Evolutionary conservation across 1,284 basidiomycete species (phyloP), one percentile per base, ranked within the genome.

Genomic region (Moesziomyces antarcticus): DNA sequence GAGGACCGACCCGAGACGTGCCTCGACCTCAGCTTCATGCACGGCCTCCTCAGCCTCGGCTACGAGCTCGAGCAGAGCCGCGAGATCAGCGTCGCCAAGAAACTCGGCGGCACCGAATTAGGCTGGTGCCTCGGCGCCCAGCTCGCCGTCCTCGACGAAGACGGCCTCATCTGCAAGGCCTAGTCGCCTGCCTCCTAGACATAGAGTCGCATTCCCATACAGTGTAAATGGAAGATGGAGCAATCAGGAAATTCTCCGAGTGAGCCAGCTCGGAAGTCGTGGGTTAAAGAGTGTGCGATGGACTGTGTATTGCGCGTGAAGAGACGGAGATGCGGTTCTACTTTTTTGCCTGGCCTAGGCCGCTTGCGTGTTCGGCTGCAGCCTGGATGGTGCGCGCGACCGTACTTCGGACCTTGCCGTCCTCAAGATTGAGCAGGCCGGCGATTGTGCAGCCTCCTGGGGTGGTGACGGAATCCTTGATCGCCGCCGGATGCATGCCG

Each of bases 391-490:
- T 92, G 53, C 97, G 88, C 10, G 97, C 97, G 80, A 99, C 95
- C 0, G 96, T 98, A 1, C 93, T 95, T 45, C 97, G 89, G 22
- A 99, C 91, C 72, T 89, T 88, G 0, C 96, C 97, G 81, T 99
- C 97, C 85, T 99, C 97, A 82, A 99, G 88, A 0, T 93, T 92
- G 30, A 99, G 87, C 47, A 99, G 86, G 16, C 97, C 97, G 1
- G 97, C 97, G 75, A 99, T 99, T 0, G 97, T 99, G 83, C 96
- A 99, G 35, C 97, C 97, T 62, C 96, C 97, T 0, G 97, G 97
- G 44, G 97, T 99, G 1, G 97, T 98, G 7, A 99, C 97, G 24
- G 93, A 91, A 85, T 99, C 97, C 85, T 98, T 99, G 77, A 99
- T 90, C 73, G 95, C 93, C 7, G 97, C 95, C 1, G 97, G 97